These are phyloP conservation scores for Puccinellia tenuiflora DNA, from an alignment of 176 grass and related monocot species.

Conservation along the genomic window DNA sequence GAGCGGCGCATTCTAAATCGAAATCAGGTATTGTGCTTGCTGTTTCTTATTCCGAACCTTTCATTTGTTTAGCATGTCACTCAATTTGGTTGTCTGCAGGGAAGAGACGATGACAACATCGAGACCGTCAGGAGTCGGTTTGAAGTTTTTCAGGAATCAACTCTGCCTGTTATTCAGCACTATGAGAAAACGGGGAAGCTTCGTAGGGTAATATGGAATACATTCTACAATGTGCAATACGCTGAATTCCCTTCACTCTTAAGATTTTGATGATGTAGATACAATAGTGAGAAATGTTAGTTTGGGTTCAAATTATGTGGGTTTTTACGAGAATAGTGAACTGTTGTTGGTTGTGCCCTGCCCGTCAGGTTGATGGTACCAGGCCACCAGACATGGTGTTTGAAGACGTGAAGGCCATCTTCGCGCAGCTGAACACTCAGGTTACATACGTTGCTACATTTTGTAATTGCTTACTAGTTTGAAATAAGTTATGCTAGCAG, in stretches of 20 bases:
- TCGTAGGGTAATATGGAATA: constrained; percentile 26
- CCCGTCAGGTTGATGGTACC: constrained; percentile 43
- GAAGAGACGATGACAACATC: constrained; percentile 55
- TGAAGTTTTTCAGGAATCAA: constrained; percentile 44
- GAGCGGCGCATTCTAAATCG: constrained; percentile 38
- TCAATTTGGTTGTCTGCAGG: constrained; percentile 16
- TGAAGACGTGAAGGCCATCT: constrained; percentile 50
- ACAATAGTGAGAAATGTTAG: background rate
- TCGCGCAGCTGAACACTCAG: constrained; percentile 14
- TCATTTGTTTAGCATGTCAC: background rate
- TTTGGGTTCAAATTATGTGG: background rate
- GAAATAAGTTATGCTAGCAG: background rate
- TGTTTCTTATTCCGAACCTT: background rate
- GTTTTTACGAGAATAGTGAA: background rate
- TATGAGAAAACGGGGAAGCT: constrained; percentile 46
- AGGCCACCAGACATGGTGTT: constrained; percentile 44
- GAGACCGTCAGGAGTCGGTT: constrained; percentile 40
- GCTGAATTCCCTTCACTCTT: background rate
- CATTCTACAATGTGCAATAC: background rate
- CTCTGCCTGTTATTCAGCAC: constrained; percentile 44
- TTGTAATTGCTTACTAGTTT: background rate
- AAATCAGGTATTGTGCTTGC: constrained; percentile 39
- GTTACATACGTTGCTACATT: background rate
- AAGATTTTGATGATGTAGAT: background rate
- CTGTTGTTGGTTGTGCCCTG: background rate